Base-by-base conservation (phyloP, 148 eudicot species). In the Nepenthes gracilis region DNA sequence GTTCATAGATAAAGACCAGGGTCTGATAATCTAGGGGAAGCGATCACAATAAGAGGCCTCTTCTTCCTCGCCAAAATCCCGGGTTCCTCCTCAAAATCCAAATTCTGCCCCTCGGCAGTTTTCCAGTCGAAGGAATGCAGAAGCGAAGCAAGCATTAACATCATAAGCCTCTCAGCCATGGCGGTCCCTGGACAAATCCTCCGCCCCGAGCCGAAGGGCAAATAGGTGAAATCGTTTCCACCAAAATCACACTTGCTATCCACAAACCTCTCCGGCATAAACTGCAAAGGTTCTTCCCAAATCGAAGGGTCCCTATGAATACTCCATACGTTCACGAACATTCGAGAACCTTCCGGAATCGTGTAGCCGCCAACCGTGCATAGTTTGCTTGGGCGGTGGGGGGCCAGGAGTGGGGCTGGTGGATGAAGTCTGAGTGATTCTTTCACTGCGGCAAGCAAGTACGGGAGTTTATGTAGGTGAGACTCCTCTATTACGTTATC, bases 201-300 rank as follows among this genome's bases (percentile, higher is more conserved):
- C 15, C 64, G 33, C 2, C 71, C 71, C 0, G 55, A 53, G 13
- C 71, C 59, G 47, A 67, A 67, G 5, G 71, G 71, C 2, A 67
- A 2, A 45, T 52, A 60, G 6, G 6, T 2, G 5, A 60, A 60
- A 23, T 67, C 37, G 11, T n/a, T 49, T 11, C 50, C 36, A 4
- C 64, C 71, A 43, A 52, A 53, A 60, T 60, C 71, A 33, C 13
- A 52, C 36, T 60, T 23, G 5, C 10, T 9, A 59, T 37, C 11
- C 33, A 54, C 9, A 35, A 67, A 67, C 60, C 71, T 52, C 8
- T 67, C 65, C 0, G 71, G 71, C 5, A n/a, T 38, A 34, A 67
- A 63, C 47, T 13, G 5, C 6, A 23, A 12, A 1, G 66, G 66
- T 12, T 52, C 36, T 0, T 51, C 35, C 66, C 66, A 63, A 14